Percentiles rank a stretch among this genome's conserved stretches.
These are phyloP conservation scores for Paecilomyces dactylethromorphus DNA, from an alignment of 2,329 filamentous ascomycete species.

Conservation along the genomic window DNA sequence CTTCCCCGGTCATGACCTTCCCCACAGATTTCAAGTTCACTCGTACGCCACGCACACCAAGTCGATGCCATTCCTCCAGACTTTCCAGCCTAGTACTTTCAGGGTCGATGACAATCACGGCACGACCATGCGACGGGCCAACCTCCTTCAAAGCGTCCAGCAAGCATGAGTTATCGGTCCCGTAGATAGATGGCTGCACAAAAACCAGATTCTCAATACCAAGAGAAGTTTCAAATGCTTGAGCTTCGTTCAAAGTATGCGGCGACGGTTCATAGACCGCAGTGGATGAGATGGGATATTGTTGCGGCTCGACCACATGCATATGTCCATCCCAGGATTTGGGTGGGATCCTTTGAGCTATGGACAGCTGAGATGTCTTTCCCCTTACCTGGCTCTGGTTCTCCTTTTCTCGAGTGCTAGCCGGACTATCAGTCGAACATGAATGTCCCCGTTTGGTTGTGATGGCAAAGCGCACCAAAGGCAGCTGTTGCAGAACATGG, in stretches of 20 bases:
- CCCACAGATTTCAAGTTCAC: constrained; percentile 53
- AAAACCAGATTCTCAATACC: constrained; percentile 52
- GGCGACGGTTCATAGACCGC: constrained; percentile 48
- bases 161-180: constrained; percentile 53
- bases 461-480: neutral
- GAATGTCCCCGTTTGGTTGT: constrained; percentile 1
- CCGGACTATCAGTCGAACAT: constrained; percentile 4
- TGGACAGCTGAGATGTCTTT: constrained; percentile 1
- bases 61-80: constrained; percentile 47
- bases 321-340: constrained; percentile 57
- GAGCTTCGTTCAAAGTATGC: constrained; percentile 47
- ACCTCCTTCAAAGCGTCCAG: constrained; percentile 48
- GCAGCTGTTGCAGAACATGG: neutral
- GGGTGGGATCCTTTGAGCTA: constrained; percentile 21
- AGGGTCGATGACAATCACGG: constrained; percentile 52
- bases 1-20: constrained; percentile 30
- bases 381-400: neutral
- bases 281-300: constrained; percentile 42
- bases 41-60: constrained; percentile 54
- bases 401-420: neutral
- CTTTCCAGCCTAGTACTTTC: constrained; percentile 28
- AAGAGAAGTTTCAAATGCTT: constrained; percentile 45
- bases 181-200: constrained; percentile 58
- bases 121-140: constrained; percentile 46
- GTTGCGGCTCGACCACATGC: constrained; percentile 52